These are phyloP conservation scores for Trichoderma simmonsii DNA, from an alignment of 2,329 filamentous ascomycete species.

Conservation along the genomic window DNA sequence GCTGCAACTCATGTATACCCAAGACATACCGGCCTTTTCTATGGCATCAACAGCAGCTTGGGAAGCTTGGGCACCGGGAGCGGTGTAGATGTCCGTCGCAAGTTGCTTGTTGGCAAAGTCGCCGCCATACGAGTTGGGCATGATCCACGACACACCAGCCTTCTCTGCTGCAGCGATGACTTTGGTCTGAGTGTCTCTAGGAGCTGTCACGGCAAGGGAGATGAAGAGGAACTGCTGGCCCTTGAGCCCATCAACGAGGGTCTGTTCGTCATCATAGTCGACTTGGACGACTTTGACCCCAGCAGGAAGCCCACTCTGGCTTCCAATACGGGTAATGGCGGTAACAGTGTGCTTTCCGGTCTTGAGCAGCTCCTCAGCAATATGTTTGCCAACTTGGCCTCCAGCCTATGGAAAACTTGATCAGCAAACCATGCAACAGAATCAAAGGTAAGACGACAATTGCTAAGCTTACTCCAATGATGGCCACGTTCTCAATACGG, in stretches of 20 bases:
- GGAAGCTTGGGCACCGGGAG: conserved; percentile 17
- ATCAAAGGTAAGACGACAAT: not conserved
- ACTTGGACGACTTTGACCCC: conserved; percentile 42
- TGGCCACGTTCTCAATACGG: conserved; percentile 42
- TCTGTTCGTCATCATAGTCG: conserved; percentile 41
- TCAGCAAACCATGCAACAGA: not conserved
- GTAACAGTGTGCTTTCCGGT: conserved; percentile 52
- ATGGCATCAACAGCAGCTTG: conserved; percentile 1
- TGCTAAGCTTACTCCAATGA: conserved; percentile 44
- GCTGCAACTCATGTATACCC: conserved; percentile 51
- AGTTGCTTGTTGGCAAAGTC: conserved; percentile 30
- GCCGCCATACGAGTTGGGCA: conserved; percentile 47
- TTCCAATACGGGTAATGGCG: conserved; percentile 48
- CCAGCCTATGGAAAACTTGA: not conserved
- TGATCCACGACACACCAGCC: conserved; percentile 49
- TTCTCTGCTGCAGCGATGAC: conserved; percentile 49
- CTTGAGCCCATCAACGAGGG: conserved; percentile 46
- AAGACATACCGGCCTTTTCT: conserved; percentile 37
- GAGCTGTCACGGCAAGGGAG: conserved; percentile 41
- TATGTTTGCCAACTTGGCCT: conserved; percentile 41
- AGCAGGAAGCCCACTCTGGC: conserved; percentile 40
- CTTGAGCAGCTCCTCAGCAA: conserved; percentile 43
- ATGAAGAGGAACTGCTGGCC: conserved; percentile 56
- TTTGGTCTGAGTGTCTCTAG: conserved; percentile 41
- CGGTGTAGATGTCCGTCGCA: conserved; percentile 32